Conservation (phyloP, 495 filamentous ascomycete species). For the Pseudoneurospora amorphoporcata region DNA sequence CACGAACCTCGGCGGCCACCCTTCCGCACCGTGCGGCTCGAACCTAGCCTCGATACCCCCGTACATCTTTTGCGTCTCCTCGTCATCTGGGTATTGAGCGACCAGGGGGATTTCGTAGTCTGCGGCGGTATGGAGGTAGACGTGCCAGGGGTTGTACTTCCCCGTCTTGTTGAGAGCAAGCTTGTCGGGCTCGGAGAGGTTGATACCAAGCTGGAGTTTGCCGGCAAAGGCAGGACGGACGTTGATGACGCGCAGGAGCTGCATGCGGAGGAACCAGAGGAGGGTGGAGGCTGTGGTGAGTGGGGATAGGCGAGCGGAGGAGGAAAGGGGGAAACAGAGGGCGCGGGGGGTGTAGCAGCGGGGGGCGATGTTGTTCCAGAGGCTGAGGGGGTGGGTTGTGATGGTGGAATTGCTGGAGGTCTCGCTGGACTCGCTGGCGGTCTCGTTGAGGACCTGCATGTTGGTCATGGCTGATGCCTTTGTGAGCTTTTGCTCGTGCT, state of each 20-base stretch:
- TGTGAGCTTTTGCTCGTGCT: neutral
- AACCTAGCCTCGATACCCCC: neutral
- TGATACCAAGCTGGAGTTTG: slow-evolving; percentile 11
- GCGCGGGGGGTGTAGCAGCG: slow-evolving; percentile 24
- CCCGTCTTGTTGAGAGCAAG: neutral
- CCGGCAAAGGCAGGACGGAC: slow-evolving; percentile 24
- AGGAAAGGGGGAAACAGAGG: slow-evolving; percentile 27
- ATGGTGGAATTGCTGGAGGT: no score
- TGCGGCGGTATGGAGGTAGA: neutral
- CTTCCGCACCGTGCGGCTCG: neutral
- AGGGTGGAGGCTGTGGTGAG: slow-evolving; percentile 4
- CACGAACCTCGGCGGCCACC: neutral
- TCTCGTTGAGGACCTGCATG: neutral
- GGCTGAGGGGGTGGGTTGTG: neutral
- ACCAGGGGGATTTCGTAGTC: neutral
- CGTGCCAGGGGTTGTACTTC: slow-evolving; percentile 8
- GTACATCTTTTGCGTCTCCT: neutral
- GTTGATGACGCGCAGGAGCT: slow-evolving; percentile 15
- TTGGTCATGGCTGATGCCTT: neutral
- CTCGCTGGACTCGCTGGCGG: neutral
- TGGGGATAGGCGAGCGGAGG: neutral
- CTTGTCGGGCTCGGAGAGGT: neutral
- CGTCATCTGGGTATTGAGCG: neutral
- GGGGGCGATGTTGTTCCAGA: slow-evolving; percentile 24
- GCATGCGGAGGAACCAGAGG: slow-evolving; percentile 14